These are phyloP conservation scores for Lichtheimia corymbifera DNA, from an alignment of 371 early-diverging fungal species.

Conservation along the genomic window DNA sequence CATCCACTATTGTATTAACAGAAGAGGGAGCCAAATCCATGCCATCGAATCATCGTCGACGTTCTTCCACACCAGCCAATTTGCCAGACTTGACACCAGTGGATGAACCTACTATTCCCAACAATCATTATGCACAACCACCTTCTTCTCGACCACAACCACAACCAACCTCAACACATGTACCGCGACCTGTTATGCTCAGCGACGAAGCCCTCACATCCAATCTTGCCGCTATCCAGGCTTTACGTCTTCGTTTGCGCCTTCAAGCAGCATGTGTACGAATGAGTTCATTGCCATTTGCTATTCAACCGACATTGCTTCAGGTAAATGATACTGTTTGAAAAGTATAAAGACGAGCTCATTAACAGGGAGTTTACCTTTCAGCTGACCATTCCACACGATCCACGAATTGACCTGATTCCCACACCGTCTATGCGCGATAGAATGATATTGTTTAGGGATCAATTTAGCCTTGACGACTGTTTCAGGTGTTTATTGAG, in stretches of 20 bases:
- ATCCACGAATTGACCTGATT: conserved; percentile 52
- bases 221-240: conserved; percentile 32
- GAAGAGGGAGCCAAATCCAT: conserved; percentile 33
- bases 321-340: conserved; percentile 22
- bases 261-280: conserved; percentile 25
- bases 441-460: conserved; percentile 53
- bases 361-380: not conserved
- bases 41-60: conserved; percentile 8
- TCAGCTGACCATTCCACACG: conserved; percentile 46
- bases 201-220: conserved; percentile 24
- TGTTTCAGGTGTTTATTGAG: conserved; percentile 44
- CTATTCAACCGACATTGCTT: conserved; percentile 30
- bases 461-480: conserved; percentile 47
- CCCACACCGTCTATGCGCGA: conserved; percentile 53
- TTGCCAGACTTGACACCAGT: conserved; percentile 13
- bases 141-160: not conserved
- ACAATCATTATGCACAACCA: not conserved
- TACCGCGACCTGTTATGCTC: conserved; percentile 20
- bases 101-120: conserved; percentile 2
- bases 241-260: conserved; percentile 25
- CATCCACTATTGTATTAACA: conserved; percentile 38
- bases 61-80: conserved; percentile 8
- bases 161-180: not conserved
- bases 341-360: not conserved
- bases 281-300: conserved; percentile 25